Conservation (phyloP, 768 basidiomycete species). For the Terana coerulea region DNA sequence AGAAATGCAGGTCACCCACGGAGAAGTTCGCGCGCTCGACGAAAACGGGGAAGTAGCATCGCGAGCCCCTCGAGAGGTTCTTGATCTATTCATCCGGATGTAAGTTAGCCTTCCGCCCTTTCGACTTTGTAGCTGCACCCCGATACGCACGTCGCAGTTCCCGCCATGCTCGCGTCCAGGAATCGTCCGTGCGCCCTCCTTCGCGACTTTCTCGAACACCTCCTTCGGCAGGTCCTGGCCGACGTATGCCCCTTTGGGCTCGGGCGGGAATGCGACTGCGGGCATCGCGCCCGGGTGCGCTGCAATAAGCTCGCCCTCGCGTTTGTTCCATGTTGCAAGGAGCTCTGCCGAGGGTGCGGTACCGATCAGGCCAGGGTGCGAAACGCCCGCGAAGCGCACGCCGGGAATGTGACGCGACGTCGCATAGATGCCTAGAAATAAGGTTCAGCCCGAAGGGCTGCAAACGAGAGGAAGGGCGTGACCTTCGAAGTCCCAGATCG, state of each 20-base stretch:
- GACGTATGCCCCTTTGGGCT: conserved; percentile 57
- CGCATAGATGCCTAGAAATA: conserved; percentile 51
- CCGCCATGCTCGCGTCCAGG: conserved; percentile 81
- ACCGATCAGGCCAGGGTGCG: conserved; percentile 73
- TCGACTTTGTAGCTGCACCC: background rate
- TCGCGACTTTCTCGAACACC: conserved; percentile 48
- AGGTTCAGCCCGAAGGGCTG: background rate
- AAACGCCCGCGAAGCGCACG: conserved; percentile 73
- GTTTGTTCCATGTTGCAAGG: conserved; percentile 69
- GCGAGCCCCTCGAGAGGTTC: conserved; percentile 70
- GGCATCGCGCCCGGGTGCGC: conserved; percentile 49
- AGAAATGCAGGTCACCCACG: conserved; percentile 77
- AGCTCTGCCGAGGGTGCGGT: conserved; percentile 74
- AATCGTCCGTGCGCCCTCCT: conserved; percentile 70
- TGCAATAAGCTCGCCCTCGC: conserved; percentile 63
- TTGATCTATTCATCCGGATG: conserved; percentile 72
- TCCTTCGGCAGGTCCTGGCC: conserved; percentile 56
- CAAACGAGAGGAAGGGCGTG: conserved; percentile 17
- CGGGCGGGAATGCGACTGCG: conserved; percentile 63
- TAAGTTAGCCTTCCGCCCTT: background rate
- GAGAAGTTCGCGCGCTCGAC: conserved; percentile 73
- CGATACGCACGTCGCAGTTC: conserved; percentile 58
- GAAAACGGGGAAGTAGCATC: conserved; percentile 76
- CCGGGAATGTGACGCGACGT: conserved; percentile 76
- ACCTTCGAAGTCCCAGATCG: conserved; percentile 80